phyloP scores from a whole-genome alignment of 371 early-diverging fungal species.

The Actinomucor elegans region DNA sequence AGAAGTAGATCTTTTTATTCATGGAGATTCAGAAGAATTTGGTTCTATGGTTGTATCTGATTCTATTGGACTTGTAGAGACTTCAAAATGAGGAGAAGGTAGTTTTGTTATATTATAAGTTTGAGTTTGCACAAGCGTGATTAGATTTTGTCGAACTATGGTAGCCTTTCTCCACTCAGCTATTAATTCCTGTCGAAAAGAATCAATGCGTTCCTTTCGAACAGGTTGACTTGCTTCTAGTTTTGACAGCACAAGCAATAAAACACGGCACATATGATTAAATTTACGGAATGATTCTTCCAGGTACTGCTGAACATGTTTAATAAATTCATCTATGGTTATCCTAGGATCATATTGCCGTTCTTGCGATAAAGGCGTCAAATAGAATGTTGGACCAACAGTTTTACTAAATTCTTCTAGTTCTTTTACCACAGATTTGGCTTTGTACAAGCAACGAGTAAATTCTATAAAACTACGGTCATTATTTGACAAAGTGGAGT shows the following conservation, averaged over 20 bases:
- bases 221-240: conserved; percentile 19
- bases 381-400: conserved; percentile 6
- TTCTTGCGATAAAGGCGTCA: background rate
- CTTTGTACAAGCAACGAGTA: conserved; percentile 25
- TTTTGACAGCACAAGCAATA: conserved; percentile 15
- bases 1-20: too few relatives aligned
- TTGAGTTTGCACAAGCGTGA: background rate
- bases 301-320: conserved; percentile 10
- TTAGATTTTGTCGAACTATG: conserved; percentile 5
- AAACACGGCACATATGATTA: conserved; percentile 15
- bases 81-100: background rate
- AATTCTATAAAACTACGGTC: conserved; percentile 27
- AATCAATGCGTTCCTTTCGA: conserved; percentile 16
- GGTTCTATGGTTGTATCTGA: conserved; percentile 8
- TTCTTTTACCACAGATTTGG: conserved; percentile 19
- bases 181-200: conserved; percentile 20
- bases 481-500: conserved; percentile 13
- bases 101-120: background rate
- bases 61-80: too few relatives aligned
- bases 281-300: conserved; percentile 19
- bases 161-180: conserved; percentile 19
- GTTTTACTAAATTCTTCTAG: conserved; percentile 17
- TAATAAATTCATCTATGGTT: background rate
- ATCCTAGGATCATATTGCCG: background rate
- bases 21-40: conserved; percentile 1